These are phyloP conservation scores for Alternaria brassicicola DNA, from an alignment of 2,329 filamentous ascomycete genomes.

Conservation along the genomic window DNA sequence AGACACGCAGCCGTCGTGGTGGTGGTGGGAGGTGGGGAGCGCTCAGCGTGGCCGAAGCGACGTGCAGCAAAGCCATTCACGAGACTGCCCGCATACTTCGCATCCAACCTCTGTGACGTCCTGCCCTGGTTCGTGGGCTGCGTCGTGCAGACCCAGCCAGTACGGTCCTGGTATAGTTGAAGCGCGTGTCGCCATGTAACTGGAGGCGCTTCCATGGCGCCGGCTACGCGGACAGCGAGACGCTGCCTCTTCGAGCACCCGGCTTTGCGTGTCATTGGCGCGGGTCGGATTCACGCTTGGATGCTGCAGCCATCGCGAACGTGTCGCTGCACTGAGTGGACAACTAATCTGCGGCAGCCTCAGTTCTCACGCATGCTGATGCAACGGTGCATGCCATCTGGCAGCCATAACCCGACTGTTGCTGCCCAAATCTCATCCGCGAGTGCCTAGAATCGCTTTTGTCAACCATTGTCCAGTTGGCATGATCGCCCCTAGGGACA, in stretches of 20 bases:
- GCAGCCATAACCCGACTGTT: slow-evolving; percentile 23
- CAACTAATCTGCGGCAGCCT: slow-evolving; percentile 23
- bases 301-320: slow-evolving; percentile 36
- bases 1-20: slow-evolving; percentile 27
- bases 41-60: slow-evolving; percentile 21
- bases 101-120: slow-evolving; percentile 39
- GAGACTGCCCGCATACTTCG: slow-evolving; percentile 28
- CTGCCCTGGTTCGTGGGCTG: slow-evolving; percentile 37
- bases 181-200: slow-evolving; percentile 43
- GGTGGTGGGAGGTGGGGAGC: slow-evolving; percentile 26
- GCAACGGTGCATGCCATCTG: slow-evolving; percentile 29
- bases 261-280: slow-evolving; percentile 10
- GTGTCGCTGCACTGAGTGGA: slow-evolving; percentile 41
- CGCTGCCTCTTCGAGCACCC: slow-evolving; percentile 24
- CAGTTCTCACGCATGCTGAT: slow-evolving; percentile 33
- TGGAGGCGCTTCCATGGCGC: slow-evolving; percentile 28
- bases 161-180: slow-evolving; percentile 26
- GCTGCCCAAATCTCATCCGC: slow-evolving; percentile 28
- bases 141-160: slow-evolving; percentile 23
- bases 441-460: not conserved
- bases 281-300: slow-evolving; percentile 2
- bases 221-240: slow-evolving; percentile 45
- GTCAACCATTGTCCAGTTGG: slow-evolving; percentile 11
- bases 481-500: slow-evolving; percentile 5
- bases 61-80: slow-evolving; percentile 31